Conservation (phyloP, 768 basidiomycete genomes). For the Panaeolus cyanescens region DNA sequence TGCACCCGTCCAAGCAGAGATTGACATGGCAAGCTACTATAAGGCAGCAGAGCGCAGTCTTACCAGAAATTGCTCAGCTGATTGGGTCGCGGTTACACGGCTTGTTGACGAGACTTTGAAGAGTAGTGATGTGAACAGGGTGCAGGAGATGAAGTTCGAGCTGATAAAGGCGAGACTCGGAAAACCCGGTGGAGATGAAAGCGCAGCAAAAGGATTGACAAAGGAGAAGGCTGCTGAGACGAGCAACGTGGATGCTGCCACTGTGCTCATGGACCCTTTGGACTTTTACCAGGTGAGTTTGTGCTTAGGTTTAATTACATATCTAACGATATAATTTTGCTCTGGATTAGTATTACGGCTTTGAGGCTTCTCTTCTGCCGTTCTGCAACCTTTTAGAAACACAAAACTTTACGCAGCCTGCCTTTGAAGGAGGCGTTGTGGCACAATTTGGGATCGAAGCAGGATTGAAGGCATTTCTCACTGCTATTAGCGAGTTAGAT, state of each 20-base stretch:
- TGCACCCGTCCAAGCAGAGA: conserved; percentile 49
- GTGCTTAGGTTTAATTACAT: not conserved
- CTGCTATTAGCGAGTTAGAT: conserved; percentile 43
- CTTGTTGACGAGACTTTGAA: conserved; percentile 38
- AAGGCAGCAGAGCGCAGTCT: conserved; percentile 50
- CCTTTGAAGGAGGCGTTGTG: conserved; percentile 40
- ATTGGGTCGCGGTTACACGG: conserved; percentile 51
- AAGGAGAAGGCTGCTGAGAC: conserved; percentile 32
- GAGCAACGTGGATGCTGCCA: conserved; percentile 40
- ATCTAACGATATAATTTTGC: not conserved
- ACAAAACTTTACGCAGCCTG: conserved; percentile 36
- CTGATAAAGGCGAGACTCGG: conserved; percentile 43
- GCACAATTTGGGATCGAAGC: conserved; percentile 31
- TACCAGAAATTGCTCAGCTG: conserved; percentile 51
- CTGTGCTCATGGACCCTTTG: conserved; percentile 50
- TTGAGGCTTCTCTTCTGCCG: conserved; percentile 41
- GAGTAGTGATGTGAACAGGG: conserved; percentile 30
- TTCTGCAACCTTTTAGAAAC: conserved; percentile 53
- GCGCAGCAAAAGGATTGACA: conserved; percentile 35
- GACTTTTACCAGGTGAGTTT: conserved; percentile 45
- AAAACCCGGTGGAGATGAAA: conserved; percentile 42
- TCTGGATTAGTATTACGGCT: conserved; percentile 44
- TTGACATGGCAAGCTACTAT: conserved; percentile 54
- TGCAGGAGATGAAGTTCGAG: conserved; percentile 41
- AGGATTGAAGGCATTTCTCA: conserved; percentile 42